These are phyloP conservation scores for Cytospora schulzeri DNA, from an alignment of 2,329 filamentous ascomycete genomes.

Conservation along the genomic window DNA sequence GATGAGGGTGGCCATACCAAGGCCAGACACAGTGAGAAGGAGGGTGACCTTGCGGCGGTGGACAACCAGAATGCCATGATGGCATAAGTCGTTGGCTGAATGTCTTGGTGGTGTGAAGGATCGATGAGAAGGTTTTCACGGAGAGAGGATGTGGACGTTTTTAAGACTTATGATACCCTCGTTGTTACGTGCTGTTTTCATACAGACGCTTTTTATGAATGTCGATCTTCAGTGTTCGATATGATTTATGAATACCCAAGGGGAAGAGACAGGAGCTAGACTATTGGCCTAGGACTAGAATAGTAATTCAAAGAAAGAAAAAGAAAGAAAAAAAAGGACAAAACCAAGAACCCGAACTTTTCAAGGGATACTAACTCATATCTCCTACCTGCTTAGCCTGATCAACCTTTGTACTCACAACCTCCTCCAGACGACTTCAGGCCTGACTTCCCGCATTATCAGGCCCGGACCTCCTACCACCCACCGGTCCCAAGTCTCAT, in stretches of 20 bases:
- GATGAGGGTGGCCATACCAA: slow-evolving; percentile 21
- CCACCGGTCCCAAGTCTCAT: no score
- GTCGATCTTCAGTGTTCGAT: slow-evolving; percentile 12
- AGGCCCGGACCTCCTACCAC: no score
- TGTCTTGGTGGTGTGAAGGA: neutral
- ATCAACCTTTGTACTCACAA: no score
- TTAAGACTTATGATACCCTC: slow-evolving; percentile 20
- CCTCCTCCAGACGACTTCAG: no score
- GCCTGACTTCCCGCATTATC: no score
- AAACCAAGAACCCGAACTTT: neutral
- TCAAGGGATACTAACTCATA: no score
- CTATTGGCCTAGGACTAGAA: neutral
- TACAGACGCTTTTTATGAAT: slow-evolving; percentile 16
- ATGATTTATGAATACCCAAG: slow-evolving; percentile 23
- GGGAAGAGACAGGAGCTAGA: neutral
- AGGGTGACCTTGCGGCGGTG: slow-evolving; percentile 7
- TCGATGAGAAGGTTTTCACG: neutral
- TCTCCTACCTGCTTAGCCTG: no score
- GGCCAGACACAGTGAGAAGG: slow-evolving; percentile 20
- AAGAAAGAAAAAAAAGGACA: neutral
- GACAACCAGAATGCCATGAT: slow-evolving; percentile 22
- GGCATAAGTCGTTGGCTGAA: slow-evolving; percentile 12
- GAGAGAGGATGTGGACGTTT: slow-evolving; percentile 7
- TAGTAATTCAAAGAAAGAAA: neutral
- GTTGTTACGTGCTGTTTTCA: slow-evolving; percentile 13